Base-by-base conservation (phyloP, 768 basidiomycete genomes). In the Lactifluus hygrophoroides region DNA sequence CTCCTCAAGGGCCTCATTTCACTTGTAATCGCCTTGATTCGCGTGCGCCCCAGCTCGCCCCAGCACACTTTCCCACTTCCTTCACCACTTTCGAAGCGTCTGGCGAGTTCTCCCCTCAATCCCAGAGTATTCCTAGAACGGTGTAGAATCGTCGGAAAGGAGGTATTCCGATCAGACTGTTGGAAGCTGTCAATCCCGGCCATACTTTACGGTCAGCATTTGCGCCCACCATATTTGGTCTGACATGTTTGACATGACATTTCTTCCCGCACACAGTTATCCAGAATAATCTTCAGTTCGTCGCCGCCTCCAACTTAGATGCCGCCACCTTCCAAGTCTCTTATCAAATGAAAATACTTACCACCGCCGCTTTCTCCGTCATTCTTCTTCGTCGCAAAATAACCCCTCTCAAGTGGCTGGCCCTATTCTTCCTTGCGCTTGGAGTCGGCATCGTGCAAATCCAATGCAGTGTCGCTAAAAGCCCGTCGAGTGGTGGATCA, bases 131-230 rank as follows among this genome's bases (percentile, higher is more conserved):
- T 77, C 56, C 53, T 73, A 6, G 72, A 70, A 25, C 81, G 87
- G 45, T 68, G 84, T 60, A 78, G 78, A 40, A 79, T 77, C 58
- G 70, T 93, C 19, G 76, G 73, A 50, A 77, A 78, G 60, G 87
- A 89, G 58, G 77, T 96, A 23, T 88, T 94, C 72, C 89, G 91
- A 62, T 74, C 79, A 13, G 95, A 98, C 72, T 96, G 95, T 71
- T 96, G 94, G 93, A 97, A 97, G 71, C 74, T 98, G 30, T 92
- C 94, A 45, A 93, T 98, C 68, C 95, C 95, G 23, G 94, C 95
- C 51, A 89, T 96, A 68, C 83, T 97, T 68, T 98, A 96, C 69
- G 83, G 84, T 83, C 63, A 61, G 75, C 69, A n/a, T 23, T 43
- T 51, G 9, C 45, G 17, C 27, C 21, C 49, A 35, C 38, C 38